A percentile compares a stretch with the other conserved stretches of the same genome.
Evolutionary conservation across 345 rosid genomes (phyloP).

Genomic region (Aegle marmelos): DNA sequence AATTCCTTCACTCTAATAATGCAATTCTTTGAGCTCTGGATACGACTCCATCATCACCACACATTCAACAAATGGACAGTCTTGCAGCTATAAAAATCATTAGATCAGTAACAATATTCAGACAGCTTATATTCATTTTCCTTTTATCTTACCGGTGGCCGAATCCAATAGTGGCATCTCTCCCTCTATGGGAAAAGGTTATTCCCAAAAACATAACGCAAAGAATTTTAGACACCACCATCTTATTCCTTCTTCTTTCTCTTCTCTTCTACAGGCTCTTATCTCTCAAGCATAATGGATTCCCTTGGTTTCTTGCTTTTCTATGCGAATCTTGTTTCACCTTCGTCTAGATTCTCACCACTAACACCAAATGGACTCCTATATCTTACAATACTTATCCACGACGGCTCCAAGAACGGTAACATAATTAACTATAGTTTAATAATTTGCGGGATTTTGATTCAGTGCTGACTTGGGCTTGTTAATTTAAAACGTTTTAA

Average conservation of each 20-base stretch:
- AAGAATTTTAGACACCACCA: slow-evolving; percentile 29
- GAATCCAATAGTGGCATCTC: not conserved
- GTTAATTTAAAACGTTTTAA: not conserved
- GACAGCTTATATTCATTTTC: too few species aligned
- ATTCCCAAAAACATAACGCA: slow-evolving; percentile 20
- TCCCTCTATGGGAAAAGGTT: slow-evolving; percentile 32
- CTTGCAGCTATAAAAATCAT: not conserved
- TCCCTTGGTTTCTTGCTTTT: slow-evolving; percentile 56
- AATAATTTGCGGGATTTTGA: too few species aligned
- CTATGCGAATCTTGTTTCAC: slow-evolving; percentile 60
- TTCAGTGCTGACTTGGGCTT: too few species aligned
- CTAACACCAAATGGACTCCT: slow-evolving; percentile 59
- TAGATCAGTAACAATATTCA: not conserved
- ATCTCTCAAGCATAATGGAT: slow-evolving; percentile 29
- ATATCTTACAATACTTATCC: slow-evolving; percentile 38
- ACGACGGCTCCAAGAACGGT: slow-evolving; percentile 44
- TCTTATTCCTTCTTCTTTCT: slow-evolving; percentile 34
- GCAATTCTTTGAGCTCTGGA: not conserved
- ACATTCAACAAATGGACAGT: not conserved
- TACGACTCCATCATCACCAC: not conserved
- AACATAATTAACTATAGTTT: not conserved
- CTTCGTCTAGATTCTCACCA: slow-evolving; percentile 43
- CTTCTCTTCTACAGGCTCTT: slow-evolving; percentile 38
- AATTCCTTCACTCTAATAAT: too few species aligned
- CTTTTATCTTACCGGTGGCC: not conserved